Evolutionary conservation across 768 basidiomycete species (phyloP).

Genomic region (Suillus subaureus): DNA sequence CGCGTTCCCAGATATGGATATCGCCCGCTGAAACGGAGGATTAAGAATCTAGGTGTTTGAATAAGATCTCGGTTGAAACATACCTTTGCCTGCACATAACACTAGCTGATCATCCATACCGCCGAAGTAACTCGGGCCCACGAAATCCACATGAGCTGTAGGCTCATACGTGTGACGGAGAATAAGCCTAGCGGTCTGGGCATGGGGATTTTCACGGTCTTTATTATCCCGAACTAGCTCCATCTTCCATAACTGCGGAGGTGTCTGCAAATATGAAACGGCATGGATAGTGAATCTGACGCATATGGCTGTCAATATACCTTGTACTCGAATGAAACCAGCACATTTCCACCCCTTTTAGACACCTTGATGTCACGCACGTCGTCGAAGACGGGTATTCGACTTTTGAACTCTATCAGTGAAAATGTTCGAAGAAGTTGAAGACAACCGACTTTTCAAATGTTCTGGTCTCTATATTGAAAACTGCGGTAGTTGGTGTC

Average conservation of each 20-base stretch:
- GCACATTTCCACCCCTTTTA: constrained; percentile 44
- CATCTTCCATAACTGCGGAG: constrained; percentile 79
- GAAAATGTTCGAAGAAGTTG: constrained; percentile 2
- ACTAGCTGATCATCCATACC: constrained; percentile 79
- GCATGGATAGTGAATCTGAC: constrained; percentile 7
- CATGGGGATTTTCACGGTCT: constrained; percentile 37
- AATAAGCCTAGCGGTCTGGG: constrained; percentile 30
- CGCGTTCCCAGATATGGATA: constrained; percentile 88
- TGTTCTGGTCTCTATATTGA: constrained; percentile 45
- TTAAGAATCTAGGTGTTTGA: neutral
- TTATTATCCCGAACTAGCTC: constrained; percentile 57
- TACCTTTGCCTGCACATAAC: constrained; percentile 76
- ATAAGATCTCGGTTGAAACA: constrained; percentile 7
- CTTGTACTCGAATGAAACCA: constrained; percentile 50
- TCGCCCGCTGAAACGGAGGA: constrained; percentile 58
- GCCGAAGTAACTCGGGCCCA: constrained; percentile 82
- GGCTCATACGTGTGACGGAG: constrained; percentile 76
- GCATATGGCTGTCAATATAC: constrained; percentile 20
- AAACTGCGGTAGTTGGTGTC: constrained; percentile 37
- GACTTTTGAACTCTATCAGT: constrained; percentile 36
- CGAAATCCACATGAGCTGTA: constrained; percentile 67
- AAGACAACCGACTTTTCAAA: constrained; percentile 45
- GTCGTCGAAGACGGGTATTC: constrained; percentile 56
- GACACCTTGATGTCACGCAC: constrained; percentile 54
- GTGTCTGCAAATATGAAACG: constrained; percentile 44